Evolutionary conservation across 371 early-diverging fungal genomes (phyloP), one percentile per base, ranked within the genome.

Genomic region (Apophysomyces ossiformis): DNA sequence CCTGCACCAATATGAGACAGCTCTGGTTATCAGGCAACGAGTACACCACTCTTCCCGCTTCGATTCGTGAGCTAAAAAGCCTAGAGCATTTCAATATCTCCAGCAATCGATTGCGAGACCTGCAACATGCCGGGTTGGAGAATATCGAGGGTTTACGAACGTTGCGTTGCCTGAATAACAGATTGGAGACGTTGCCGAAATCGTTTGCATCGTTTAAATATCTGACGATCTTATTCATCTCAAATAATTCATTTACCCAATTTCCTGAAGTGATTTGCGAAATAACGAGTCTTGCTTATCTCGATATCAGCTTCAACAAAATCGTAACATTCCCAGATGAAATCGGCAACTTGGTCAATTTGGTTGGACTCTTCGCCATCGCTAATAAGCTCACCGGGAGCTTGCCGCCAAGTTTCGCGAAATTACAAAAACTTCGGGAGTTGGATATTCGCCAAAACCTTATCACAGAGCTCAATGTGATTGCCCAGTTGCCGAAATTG

Each of bases 221-320:
- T 45, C 82, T 96, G 18, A 84, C 84, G 12, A 78, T 79, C 13
- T 74, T 96, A 5, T 87, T 88, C 71, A 79, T 95, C 41, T 69
- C 69, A 5, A 94, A 93, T 76, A 96, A 96, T 75, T 81, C 86
- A 21, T 79, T 96, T 41, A 70, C 81, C 5, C 63, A 70, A 35
- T 87, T 96, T 60, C 94, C 95, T 0, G 58, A 50, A 18, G 83
- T 82, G 0, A 69, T 92, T 32, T 87, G 89, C 44, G 66, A 83
- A 13, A 81, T 95, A 13, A 38, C 68, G 2, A 69, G 80, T 7
- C 78, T 97, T 26, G 77, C 73, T 7, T 85, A 90, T 44, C 82
- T 97, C 11, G 95, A 97, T 70, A 71, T 96, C 50, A 92, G 91
- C 50, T 93, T 92, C 67, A 95, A 95, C 75, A 86, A 90, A 58